Evolutionary conservation across 768 basidiomycete species (phyloP).

Genomic region (Gelatoporia subvermispora): DNA sequence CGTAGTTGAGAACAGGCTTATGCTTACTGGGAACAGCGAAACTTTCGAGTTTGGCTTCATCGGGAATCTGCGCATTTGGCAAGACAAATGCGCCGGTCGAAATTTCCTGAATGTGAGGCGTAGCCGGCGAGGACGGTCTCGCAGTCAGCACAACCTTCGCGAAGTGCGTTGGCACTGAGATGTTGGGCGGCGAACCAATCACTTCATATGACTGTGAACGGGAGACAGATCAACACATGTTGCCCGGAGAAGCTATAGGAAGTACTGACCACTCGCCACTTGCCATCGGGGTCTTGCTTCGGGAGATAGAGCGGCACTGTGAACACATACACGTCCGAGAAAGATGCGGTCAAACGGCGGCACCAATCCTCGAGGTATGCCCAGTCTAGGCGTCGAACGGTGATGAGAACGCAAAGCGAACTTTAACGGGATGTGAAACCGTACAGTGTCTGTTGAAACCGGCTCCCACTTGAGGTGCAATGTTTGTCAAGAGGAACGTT

Average conservation of each 20-base stretch:
- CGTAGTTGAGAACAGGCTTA: not conserved
- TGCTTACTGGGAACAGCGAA: constrained; percentile 78
- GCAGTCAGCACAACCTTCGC: constrained; percentile 90
- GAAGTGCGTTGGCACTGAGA: constrained; percentile 96
- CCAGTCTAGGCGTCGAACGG: constrained; percentile 61
- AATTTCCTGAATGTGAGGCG: constrained; percentile 67
- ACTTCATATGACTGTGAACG: constrained; percentile 78
- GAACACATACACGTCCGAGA: constrained; percentile 95
- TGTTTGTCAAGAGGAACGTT: constrained; percentile 92
- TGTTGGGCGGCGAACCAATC: constrained; percentile 85
- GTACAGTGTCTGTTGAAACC: constrained; percentile 97
- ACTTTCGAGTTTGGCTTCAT: constrained; percentile 70
- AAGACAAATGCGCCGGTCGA: constrained; percentile 92
- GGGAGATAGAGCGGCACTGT: constrained; percentile 97
- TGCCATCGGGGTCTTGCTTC: constrained; percentile 78
- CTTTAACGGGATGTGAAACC: constrained; percentile 22
- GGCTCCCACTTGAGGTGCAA: constrained; percentile 95
- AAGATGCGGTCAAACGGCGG: constrained; percentile 77
- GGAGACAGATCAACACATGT: constrained; percentile 2
- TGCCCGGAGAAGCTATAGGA: not conserved
- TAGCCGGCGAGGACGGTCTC: constrained; percentile 67
- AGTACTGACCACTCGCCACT: constrained; percentile 85
- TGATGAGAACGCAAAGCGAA: not conserved
- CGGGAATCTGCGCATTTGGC: constrained; percentile 89
- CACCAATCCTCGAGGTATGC: constrained; percentile 97